Evolutionary conservation across 345 rosid genomes (phyloP), one percentile per base, ranked within the genome.

Genomic region (Eucalyptus tenuipes): DNA sequence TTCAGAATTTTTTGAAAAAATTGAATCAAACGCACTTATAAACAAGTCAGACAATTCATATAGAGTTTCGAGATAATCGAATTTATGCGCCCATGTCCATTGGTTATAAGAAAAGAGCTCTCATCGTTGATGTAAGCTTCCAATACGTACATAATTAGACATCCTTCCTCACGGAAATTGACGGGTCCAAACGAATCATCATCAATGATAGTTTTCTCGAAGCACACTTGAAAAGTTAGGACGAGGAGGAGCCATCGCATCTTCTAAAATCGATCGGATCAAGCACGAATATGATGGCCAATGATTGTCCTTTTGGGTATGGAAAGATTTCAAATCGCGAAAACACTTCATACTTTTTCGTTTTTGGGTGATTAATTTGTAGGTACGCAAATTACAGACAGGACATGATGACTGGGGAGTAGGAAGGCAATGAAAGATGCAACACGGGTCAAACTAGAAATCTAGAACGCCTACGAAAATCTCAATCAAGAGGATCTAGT

Each of bases 1-100:
- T 5, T 13, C 29, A 55, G 24, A 55, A 22, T 1, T 0, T 0
- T 55, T 24, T 24, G 1, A 24, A 55, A 24, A 55, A 24, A 55
- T 55, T 55, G 29, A 24, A 24, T 24, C 61, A 24, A 24, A 55
- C 29, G 1, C 61, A 0, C 29, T 24, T 55, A 0, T 55, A 55
- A 24, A 2, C 61, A 8, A 9, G 61, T 33, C 44, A 6, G 12
- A 71, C 10, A n/a, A 31, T 9, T 68, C 24, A 33, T 15, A 68
- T 9, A 16, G 12, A 16, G 42, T 68, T 37, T 68, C 2, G 10
- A 68, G 22, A 0, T 13, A 16, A 9, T 33, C 7, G 2, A 16
- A 33, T 68, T 33, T 68, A 17, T 5, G 13, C 44, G 9, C 4
- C 80, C 24, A 1, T 9, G 42, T 68, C 24, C 80, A 8, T 33